Evolutionary conservation across 164 flowering plant genomes (phyloP).

Genomic region (Dillenia suffruticosa): DNA sequence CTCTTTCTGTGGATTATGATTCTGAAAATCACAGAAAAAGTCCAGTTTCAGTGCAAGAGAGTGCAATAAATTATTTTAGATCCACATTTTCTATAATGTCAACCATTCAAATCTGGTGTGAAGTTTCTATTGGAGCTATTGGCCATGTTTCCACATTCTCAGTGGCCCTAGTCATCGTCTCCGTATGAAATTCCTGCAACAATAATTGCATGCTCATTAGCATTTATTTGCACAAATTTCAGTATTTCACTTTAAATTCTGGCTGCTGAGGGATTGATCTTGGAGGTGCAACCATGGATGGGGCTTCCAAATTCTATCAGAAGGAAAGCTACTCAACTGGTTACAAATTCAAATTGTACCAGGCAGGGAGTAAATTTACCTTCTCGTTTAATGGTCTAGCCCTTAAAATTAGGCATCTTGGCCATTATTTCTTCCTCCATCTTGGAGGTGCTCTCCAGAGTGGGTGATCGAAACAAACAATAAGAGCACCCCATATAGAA

Average conservation of each 20-base stretch:
- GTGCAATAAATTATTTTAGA: no score
- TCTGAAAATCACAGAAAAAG: background rate
- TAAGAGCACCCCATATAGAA: no score
- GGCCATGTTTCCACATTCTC: conserved; percentile 66
- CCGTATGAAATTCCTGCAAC: conserved; percentile 80
- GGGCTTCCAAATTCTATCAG: conserved; percentile 73
- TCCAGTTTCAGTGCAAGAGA: no score
- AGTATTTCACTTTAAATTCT: conserved; percentile 65
- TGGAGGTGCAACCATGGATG: conserved; percentile 55
- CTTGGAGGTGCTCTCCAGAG: conserved; percentile 78
- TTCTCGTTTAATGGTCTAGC: conserved; percentile 91
- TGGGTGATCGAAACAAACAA: conserved; percentile 40
- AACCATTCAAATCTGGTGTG: conserved; percentile 43
- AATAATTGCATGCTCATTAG: background rate
- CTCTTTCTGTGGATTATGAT: conserved; percentile 19
- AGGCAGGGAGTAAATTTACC: conserved; percentile 24
- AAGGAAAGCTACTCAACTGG: background rate
- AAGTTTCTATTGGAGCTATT: conserved; percentile 52
- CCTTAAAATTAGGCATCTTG: conserved; percentile 83
- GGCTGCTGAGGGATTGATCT: conserved; percentile 75
- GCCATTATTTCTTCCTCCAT: conserved; percentile 97
- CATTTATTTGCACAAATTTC: no score
- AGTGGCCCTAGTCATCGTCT: conserved; percentile 78
- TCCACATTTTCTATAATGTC: no score
- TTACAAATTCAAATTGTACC: background rate